These are phyloP conservation scores for Phalaenopsis hybrid DNA, from an alignment of 116 monocot genomes.

Conservation along the genomic window DNA sequence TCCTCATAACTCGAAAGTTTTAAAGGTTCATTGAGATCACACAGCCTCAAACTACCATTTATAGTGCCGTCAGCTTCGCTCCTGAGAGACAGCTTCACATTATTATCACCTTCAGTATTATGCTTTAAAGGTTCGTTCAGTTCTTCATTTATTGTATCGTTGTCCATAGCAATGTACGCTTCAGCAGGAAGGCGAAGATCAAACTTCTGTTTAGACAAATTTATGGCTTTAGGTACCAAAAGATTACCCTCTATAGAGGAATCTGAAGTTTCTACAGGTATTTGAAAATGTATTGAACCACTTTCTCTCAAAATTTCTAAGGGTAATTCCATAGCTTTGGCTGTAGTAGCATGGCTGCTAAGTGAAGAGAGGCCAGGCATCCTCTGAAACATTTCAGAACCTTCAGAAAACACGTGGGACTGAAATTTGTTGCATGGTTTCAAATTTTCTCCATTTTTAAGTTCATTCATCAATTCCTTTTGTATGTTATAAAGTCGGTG, in stretches of 20 bases:
- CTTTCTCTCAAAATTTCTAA: constrained; percentile 9
- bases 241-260: neutral
- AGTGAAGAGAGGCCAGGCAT: no score
- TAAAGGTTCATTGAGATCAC: neutral
- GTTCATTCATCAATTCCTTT: constrained; percentile 56
- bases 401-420: constrained; percentile 2
- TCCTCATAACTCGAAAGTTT: neutral
- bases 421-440: constrained; percentile 21
- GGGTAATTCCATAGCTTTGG: neutral
- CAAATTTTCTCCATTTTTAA: constrained; percentile 28
- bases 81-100: no score
- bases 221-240: no score
- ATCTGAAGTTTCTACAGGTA: neutral
- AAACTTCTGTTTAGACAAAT: no score
- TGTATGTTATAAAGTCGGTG: constrained; percentile 70
- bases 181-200: no score
- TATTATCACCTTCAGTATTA: no score
- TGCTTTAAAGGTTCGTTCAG: no score
- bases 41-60: neutral
- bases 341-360: no score
- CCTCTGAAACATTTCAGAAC: no score
- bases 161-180: no score
- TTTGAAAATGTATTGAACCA: neutral
- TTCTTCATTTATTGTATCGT: no score
- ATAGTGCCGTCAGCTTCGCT: no score